phyloP scores from a whole-genome alignment of 2,329 filamentous ascomycete genomes.

The Scolecobasidium constrictum region DNA sequence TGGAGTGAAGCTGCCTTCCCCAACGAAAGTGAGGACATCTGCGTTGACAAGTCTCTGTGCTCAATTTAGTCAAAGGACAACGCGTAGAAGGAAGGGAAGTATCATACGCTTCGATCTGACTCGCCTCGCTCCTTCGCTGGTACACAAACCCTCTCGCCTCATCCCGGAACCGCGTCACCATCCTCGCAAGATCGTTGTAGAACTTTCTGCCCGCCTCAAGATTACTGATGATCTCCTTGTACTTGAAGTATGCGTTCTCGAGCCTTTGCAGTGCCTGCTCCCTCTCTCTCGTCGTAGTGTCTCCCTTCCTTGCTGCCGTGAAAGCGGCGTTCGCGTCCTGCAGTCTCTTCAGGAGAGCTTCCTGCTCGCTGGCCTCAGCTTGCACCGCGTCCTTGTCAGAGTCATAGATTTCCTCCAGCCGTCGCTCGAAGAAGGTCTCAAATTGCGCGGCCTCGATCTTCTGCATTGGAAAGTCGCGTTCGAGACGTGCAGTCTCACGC shows the following conservation, averaged over 20 bases:
- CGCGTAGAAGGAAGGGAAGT: not conserved
- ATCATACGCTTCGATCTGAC: conserved; percentile 62
- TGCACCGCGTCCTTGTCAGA: conserved; percentile 59
- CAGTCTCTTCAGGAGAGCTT: conserved; percentile 56
- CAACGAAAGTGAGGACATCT: conserved; percentile 49
- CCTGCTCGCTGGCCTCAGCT: conserved; percentile 67
- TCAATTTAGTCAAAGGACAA: conserved; percentile 14
- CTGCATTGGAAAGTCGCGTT: conserved; percentile 76
- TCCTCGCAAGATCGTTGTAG: conserved; percentile 88
- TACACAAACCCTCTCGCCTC: conserved; percentile 69
- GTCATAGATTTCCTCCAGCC: conserved; percentile 66
- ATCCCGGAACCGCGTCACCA: conserved; percentile 77
- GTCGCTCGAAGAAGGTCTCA: conserved; percentile 77
- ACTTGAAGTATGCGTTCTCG: conserved; percentile 87
- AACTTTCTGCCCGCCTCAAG: conserved; percentile 88
- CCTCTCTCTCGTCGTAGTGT: conserved; percentile 58
- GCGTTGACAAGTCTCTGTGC: conserved; percentile 43
- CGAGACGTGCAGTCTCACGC: conserved; percentile 70
- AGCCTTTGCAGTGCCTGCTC: conserved; percentile 79
- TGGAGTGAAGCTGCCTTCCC: conserved; percentile 31
- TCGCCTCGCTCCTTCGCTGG: conserved; percentile 69
- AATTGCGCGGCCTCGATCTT: conserved; percentile 82
- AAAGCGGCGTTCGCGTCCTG: conserved; percentile 71
- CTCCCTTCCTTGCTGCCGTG: conserved; percentile 56
- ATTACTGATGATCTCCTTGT: conserved; percentile 90